These are phyloP conservation scores for Fraxinus xanthoxyloides DNA, from an alignment of 305 asterid genomes.

Conservation along the genomic window DNA sequence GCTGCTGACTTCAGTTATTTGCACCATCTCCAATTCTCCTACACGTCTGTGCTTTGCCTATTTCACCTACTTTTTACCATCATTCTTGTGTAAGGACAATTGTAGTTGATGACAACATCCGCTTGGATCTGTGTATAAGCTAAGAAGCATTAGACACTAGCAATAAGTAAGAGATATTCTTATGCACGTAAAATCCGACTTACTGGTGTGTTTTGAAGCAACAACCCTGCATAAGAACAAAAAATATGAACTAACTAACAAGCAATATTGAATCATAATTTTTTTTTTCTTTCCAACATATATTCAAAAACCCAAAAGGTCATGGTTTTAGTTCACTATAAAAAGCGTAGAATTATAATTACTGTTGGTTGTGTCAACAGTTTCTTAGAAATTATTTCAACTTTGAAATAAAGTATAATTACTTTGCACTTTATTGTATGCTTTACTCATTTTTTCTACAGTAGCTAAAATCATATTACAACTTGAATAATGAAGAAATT, in stretches of 20 bases:
- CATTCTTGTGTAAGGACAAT: not conserved
- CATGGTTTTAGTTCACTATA: too few species aligned
- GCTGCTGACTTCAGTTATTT: not conserved
- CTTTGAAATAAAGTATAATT: not conserved
- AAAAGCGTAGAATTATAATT: too few species aligned
- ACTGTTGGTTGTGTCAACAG: too few species aligned
- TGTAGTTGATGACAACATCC: not conserved
- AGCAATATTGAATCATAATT: not conserved
- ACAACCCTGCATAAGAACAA: not conserved
- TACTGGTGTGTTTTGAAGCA: not conserved
- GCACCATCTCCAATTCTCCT: not conserved
- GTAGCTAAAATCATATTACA: too few species aligned
- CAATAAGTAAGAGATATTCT: not conserved
- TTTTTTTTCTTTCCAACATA: too few species aligned
- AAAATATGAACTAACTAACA: not conserved
- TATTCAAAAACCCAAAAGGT: too few species aligned
- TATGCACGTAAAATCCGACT: not conserved
- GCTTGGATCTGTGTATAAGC: not conserved
- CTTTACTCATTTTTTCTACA: too few species aligned
- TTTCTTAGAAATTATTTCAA: not conserved
- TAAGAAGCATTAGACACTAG: not conserved
- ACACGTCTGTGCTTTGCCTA: not conserved
- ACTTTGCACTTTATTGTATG: too few species aligned
- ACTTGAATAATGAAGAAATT: too few species aligned
- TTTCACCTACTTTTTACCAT: not conserved